phyloP scores from a whole-genome alignment of 1,284 basidiomycete genomes.

The Kwoniella shivajii region DNA sequence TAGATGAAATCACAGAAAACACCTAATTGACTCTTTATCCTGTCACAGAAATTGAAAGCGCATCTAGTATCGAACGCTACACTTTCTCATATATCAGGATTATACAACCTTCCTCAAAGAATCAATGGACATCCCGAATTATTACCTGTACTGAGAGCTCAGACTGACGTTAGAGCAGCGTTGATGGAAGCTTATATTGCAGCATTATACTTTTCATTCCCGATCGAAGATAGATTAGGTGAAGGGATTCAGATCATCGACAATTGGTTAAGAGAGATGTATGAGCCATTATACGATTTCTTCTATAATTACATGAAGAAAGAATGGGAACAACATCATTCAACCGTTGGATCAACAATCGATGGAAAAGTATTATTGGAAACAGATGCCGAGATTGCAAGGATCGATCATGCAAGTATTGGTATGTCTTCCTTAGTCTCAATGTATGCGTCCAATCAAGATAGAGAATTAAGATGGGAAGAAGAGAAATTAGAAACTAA shows the following conservation, averaged over 20 bases:
- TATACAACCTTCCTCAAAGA: constrained; percentile 45
- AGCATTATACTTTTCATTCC: constrained; percentile 44
- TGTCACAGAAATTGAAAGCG: constrained; percentile 49
- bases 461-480: constrained; percentile 29
- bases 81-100: constrained; percentile 44
- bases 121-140: constrained; percentile 37
- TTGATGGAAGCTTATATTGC: constrained; percentile 52
- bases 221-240: constrained; percentile 21
- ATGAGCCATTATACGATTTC: constrained; percentile 47
- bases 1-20: not conserved
- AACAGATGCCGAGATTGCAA: constrained; percentile 28
- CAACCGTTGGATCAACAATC: constrained; percentile 23
- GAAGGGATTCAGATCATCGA: constrained; percentile 33
- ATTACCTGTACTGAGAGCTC: constrained; percentile 39
- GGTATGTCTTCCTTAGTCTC: constrained; percentile 39
- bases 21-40: not conserved
- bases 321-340: constrained; percentile 37
- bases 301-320: constrained; percentile 45
- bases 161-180: constrained; percentile 48
- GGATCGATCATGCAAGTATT: constrained; percentile 25
- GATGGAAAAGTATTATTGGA: constrained; percentile 31
- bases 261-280: constrained; percentile 48
- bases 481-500: constrained; percentile 36
- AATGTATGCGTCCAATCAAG: constrained; percentile 24
- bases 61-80: constrained; percentile 50